These are phyloP conservation scores for Cercospora sesami DNA, from an alignment of 2,329 filamentous ascomycete species.

Conservation along the genomic window DNA sequence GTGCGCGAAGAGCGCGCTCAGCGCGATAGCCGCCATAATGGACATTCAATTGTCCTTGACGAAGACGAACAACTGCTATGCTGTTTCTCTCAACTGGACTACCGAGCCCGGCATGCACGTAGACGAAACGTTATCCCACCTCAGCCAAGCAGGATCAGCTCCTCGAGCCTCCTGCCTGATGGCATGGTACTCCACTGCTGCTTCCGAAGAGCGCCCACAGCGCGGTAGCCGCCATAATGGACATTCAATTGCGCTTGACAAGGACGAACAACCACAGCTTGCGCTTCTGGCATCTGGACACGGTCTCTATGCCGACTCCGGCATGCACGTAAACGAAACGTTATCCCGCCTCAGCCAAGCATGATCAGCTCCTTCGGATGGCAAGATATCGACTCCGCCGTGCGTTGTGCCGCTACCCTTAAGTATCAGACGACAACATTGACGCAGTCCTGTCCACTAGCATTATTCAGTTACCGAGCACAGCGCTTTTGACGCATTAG, in stretches of 20 bases:
- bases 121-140: conserved; percentile 8
- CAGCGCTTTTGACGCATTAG: neutral
- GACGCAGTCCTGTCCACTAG: neutral
- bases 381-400: neutral
- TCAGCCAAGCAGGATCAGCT: neutral
- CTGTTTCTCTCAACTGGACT: neutral
- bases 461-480: neutral
- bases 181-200: neutral
- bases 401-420: neutral
- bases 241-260: neutral
- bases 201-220: neutral
- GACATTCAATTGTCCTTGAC: neutral
- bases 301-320: neutral
- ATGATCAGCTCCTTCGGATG: neutral
- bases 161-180: neutral
- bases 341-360: neutral
- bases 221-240: neutral
- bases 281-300: neutral
- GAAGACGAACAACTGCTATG: neutral
- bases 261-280: neutral
- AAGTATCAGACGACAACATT: neutral
- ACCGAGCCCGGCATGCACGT: conserved; percentile 7
- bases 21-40: conserved; percentile 15
- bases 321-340: neutral
- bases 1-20: conserved; percentile 6